These are phyloP conservation scores for Vitis hybrid DNA, from an alignment of 177 flowering plant species.

Conservation along the genomic window DNA sequence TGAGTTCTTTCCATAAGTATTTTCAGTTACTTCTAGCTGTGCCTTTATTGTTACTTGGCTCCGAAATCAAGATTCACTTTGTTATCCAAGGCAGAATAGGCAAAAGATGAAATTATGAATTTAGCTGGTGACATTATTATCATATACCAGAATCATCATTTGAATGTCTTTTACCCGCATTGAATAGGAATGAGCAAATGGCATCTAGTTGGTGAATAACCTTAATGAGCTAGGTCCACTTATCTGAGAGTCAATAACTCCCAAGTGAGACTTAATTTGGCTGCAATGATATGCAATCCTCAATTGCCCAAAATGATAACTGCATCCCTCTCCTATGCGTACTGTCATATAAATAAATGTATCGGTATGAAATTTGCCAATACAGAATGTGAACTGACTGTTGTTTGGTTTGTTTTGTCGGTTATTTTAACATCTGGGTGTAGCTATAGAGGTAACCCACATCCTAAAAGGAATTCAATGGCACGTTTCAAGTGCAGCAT, in stretches of 20 bases:
- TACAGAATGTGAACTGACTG: too few relatives aligned
- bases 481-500: too few relatives aligned
- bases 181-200: neutral
- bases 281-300: neutral
- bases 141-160: neutral
- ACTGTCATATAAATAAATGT: too few relatives aligned
- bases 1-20: neutral
- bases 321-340: neutral
- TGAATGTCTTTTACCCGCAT: neutral
- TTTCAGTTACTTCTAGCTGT: neutral
- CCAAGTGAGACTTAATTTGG: neutral
- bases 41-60: neutral
- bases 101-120: neutral
- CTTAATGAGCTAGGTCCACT: neutral
- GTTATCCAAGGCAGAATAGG: neutral
- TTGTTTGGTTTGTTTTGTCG: too few relatives aligned
- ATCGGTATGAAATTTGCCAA: too few relatives aligned
- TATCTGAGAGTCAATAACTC: neutral
- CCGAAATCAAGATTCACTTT: neutral
- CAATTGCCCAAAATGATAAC: neutral
- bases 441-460: too few relatives aligned
- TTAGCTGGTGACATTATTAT: neutral
- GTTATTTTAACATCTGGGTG: too few relatives aligned
- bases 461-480: too few relatives aligned
- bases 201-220: neutral